These are phyloP conservation scores for Galeopsis tetrahit DNA, from an alignment of 257 asterid species.

Conservation along the genomic window DNA sequence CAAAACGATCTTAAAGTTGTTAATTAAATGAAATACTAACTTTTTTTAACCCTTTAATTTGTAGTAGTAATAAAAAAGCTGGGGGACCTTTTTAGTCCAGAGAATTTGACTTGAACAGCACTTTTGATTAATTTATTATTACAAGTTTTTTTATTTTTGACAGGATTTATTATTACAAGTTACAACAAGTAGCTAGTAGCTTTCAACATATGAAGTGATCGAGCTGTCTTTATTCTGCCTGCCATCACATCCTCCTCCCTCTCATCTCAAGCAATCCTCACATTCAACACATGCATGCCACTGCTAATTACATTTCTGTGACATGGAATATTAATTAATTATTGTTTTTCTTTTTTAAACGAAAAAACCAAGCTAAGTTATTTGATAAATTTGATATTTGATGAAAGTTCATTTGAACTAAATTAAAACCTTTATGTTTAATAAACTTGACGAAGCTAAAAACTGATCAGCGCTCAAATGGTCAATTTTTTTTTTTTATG, in stretches of 20 bases:
- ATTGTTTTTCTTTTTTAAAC: neutral
- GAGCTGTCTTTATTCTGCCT: conserved; percentile 50
- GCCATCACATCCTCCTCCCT: conserved; percentile 1
- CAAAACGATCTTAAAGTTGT: neutral
- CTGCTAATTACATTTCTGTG: neutral
- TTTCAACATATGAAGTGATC: conserved; percentile 33
- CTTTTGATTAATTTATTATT: neutral
- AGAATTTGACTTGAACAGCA: conserved; percentile 48
- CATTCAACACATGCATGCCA: conserved; percentile 17
- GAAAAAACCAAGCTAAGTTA: too few relatives aligned
- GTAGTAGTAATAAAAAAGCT: conserved; percentile 10
- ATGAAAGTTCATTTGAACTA: too few relatives aligned
- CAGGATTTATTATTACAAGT: neutral
- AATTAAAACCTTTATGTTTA: too few relatives aligned
- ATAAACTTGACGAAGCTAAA: too few relatives aligned
- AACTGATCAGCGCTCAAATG: too few relatives aligned
- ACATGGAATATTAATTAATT: neutral
- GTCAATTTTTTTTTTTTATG: too few relatives aligned
- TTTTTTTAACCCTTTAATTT: too few relatives aligned
- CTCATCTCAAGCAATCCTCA: conserved; percentile 26
- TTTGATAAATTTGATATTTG: too few relatives aligned
- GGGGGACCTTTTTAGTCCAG: conserved; percentile 36
- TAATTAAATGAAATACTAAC: neutral
- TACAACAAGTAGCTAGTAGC: neutral
- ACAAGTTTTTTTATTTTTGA: too few relatives aligned